Conservation (phyloP, 1,284 basidiomycete genomes). For the Malassezia restricta region DNA sequence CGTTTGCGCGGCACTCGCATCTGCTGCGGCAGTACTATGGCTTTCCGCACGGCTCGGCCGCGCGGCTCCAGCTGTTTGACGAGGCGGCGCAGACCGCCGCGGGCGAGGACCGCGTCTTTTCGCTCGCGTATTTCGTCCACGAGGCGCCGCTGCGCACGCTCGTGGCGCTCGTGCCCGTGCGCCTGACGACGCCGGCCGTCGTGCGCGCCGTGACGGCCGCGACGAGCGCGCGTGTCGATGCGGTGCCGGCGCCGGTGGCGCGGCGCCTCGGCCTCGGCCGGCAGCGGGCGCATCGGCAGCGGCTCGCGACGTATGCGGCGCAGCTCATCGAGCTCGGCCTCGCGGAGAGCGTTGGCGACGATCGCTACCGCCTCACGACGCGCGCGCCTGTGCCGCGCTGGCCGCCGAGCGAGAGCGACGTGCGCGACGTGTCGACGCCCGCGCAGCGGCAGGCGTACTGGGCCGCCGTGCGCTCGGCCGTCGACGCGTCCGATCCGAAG, state of each 20-base stretch:
- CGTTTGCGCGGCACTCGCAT: slow-evolving; percentile 15
- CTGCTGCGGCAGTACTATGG: slow-evolving; percentile 23
- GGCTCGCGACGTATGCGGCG: slow-evolving; percentile 8
- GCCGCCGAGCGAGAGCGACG: background rate
- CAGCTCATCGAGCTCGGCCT: slow-evolving; percentile 9
- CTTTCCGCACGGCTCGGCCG: slow-evolving; percentile 18
- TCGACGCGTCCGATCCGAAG: background rate
- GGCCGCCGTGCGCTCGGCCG: background rate
- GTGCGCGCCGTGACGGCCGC: slow-evolving; percentile 13
- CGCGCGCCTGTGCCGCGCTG: background rate
- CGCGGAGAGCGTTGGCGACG: background rate
- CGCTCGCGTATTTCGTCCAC: slow-evolving; percentile 28
- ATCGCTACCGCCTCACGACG: background rate
- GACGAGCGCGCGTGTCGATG: slow-evolving; percentile 7
- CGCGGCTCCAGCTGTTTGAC: slow-evolving; percentile 26
- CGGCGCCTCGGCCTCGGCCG: slow-evolving; percentile 15
- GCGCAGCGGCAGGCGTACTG: slow-evolving; percentile 3
- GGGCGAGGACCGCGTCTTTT: background rate
- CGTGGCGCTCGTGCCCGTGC: slow-evolving; percentile 17
- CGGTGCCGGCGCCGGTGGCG: slow-evolving; percentile 14
- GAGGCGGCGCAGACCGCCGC: slow-evolving; percentile 3
- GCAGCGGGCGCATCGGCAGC: background rate
- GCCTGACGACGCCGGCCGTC: slow-evolving; percentile 1
- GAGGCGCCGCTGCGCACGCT: slow-evolving; percentile 18
- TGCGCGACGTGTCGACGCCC: background rate